These are phyloP conservation scores for Moesziomyces parantarcticus DNA, from an alignment of 1,284 basidiomycete species.

Conservation along the genomic window DNA sequence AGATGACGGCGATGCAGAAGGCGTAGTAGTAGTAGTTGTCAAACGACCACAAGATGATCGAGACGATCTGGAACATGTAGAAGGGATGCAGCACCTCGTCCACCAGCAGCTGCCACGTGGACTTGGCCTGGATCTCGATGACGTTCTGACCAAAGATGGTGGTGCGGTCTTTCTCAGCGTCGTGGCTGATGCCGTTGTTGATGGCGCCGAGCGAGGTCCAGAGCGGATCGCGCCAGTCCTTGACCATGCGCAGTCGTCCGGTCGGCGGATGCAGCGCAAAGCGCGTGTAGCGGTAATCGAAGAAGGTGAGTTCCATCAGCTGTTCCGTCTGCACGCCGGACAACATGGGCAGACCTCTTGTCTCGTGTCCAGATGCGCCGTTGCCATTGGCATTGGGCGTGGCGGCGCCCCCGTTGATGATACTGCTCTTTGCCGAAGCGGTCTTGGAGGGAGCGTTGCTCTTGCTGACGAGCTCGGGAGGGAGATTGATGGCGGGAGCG, in stretches of 20 bases:
- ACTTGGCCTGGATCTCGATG: constrained; percentile 91
- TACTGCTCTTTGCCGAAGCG: constrained; percentile 46
- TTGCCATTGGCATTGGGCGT: constrained; percentile 11
- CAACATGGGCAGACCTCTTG: constrained; percentile 38
- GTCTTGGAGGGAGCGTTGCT: constrained; percentile 41
- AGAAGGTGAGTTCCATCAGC: constrained; percentile 66
- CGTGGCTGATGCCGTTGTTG: constrained; percentile 52
- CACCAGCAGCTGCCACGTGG: constrained; percentile 81
- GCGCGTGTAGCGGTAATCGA: constrained; percentile 83
- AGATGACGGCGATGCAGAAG: constrained; percentile 95
- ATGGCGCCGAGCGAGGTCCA: constrained; percentile 75
- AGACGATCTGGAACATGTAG: constrained; percentile 92
- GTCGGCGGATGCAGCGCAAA: constrained; percentile 87
- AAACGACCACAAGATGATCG: constrained; percentile 90
- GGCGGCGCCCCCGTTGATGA: constrained; percentile 37
- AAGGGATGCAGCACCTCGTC: constrained; percentile 73
- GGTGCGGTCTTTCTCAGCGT: constrained; percentile 60
- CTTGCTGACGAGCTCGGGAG: constrained; percentile 36
- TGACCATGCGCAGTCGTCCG: constrained; percentile 82
- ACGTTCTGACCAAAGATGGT: constrained; percentile 86
- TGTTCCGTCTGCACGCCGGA: constrained; percentile 61
- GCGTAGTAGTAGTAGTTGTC: constrained; percentile 95
- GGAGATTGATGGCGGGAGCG: constrained; percentile 30
- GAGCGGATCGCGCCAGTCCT: constrained; percentile 89
- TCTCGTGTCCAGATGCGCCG: not conserved